Evolutionary conservation across 225 moss, liverwort and hornwort genomes (phyloP).

Genomic region (Straminergon stramineum): DNA sequence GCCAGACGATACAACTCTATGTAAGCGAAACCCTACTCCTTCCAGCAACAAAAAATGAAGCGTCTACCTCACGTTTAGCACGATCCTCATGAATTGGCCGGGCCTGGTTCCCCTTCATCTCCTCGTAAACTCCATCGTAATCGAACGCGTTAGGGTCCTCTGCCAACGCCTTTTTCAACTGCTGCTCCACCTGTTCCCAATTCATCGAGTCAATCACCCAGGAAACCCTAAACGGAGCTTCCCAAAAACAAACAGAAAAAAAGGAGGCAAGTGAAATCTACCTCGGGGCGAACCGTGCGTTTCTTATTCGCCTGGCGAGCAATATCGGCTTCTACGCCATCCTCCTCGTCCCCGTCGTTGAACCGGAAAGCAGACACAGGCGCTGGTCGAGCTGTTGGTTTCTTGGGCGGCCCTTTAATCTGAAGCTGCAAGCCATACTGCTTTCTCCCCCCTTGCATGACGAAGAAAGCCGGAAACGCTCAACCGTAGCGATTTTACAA

Average conservation of each 20-base stretch:
- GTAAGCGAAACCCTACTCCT: not conserved
- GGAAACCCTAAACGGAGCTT: constrained; percentile 12
- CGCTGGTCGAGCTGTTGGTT: constrained; percentile 14
- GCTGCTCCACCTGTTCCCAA: constrained; percentile 62
- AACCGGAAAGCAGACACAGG: constrained; percentile 38
- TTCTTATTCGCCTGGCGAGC: constrained; percentile 94
- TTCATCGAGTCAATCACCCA: not conserved
- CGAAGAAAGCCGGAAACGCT: not conserved
- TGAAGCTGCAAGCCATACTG: constrained; percentile 58
- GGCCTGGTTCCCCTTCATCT: constrained; percentile 94
- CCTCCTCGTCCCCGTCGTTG: constrained; percentile 45
- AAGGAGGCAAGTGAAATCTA: not conserved
- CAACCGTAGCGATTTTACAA: not conserved
- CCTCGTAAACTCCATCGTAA: constrained; percentile 91
- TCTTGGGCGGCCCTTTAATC: constrained; percentile 40
- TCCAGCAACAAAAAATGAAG: not conserved
- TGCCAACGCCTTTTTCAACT: constrained; percentile 70
- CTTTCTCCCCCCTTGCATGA: constrained; percentile 43
- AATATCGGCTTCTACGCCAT: constrained; percentile 69
- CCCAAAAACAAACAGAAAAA: not conserved
- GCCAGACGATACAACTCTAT: not conserved
- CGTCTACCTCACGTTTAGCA: constrained; percentile 68
- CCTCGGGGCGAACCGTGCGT: constrained; percentile 63
- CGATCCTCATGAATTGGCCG: constrained; percentile 88
- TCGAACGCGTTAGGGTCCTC: constrained; percentile 81